A percentile compares a stretch with the other conserved stretches of the same genome.
These are phyloP conservation scores for Hirschfeldia incana DNA, from an alignment of 345 rosid genomes.

Conservation along the genomic window DNA sequence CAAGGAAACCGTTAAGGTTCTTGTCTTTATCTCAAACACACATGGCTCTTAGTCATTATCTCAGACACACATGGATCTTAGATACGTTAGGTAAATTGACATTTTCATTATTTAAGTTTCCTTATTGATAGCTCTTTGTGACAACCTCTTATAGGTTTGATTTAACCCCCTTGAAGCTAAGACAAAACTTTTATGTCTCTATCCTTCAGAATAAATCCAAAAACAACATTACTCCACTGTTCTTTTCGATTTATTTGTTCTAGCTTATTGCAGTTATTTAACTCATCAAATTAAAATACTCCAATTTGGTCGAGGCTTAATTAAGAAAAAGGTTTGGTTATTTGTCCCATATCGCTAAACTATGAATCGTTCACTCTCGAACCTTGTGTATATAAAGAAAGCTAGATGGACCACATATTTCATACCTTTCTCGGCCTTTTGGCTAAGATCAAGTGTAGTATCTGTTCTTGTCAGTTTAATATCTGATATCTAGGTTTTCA, in stretches of 20 bases:
- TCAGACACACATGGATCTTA: conserved; percentile 10
- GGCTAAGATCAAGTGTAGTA: conserved; percentile 74
- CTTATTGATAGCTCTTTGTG: conserved; percentile 29
- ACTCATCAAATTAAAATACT: not conserved
- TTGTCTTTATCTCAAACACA: conserved; percentile 16
- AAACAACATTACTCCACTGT: conserved; percentile 56
- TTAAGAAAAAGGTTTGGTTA: not conserved
- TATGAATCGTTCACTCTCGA: not conserved
- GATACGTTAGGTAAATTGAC: conserved; percentile 34
- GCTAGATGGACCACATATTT: not conserved
- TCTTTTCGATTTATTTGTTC: conserved; percentile 36
- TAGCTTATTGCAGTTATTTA: conserved; percentile 22
- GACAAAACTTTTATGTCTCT: conserved; percentile 19
- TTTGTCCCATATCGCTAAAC: conserved; percentile 31
- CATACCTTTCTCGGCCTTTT: conserved; percentile 73
- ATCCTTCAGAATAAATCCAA: conserved; percentile 42
- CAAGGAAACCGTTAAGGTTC: conserved; percentile 27
- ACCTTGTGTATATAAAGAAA: not conserved
- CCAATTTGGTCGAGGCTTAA: conserved; percentile 14
- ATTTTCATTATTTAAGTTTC: conserved; percentile 27
- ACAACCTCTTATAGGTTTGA: not conserved
- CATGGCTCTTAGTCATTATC: conserved; percentile 23
- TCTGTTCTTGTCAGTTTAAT: conserved; percentile 69
- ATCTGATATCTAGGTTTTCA: conserved; percentile 44
- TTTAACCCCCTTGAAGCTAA: conserved; percentile 1